Base-by-base conservation (phyloP, 768 basidiomycete species). In the Termitomyces sp. region DNA sequence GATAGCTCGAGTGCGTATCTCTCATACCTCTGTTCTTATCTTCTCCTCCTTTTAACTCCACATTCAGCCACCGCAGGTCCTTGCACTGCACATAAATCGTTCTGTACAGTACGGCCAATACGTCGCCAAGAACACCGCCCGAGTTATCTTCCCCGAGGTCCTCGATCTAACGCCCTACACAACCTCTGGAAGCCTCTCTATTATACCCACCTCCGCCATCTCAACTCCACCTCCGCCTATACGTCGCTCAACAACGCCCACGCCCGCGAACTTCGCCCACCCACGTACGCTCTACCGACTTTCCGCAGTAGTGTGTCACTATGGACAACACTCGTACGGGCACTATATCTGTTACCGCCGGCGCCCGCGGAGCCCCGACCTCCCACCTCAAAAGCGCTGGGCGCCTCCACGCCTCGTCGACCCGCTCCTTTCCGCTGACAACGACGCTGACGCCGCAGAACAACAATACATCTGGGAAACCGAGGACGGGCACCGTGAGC, bases 281-380 rank as follows among this genome's bases (percentile, higher is more conserved):
- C 76, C 79, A n/a, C 75, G 84, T 44, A 86, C 84, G n/a, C 74
- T 95, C 35, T 98, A 98, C 70, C 83, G 94, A 45, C 81, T 98
- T 35, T 72, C 85, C 2, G 86, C 91, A 10, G 85, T 91, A 30
- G 94, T 98, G 16, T 93, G 93, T 63, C 96, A 98, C 70, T 96
- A 86, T 66, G 96, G 96, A 14, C 84, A 86, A 53, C 94, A 97
- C 66, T 88, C 88, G 4, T 95, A 90, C 66, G 96, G 96, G 5
- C 96, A 99, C 67, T 99, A 96, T 67, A 83, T 98, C 61, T 93
- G 90, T 62, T 96, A 86, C 67, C 81, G 97, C 16, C 79, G 95
- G 46, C 91, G 88, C 70, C 94, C 94, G 0, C 78, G 79, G 37
- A 77, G 76, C 40, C 66, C 72, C 16, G 63, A 71, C 3, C 62